Evolutionary conservation across 768 basidiomycete genomes (phyloP).

Genomic region (Rhodosporidiobolus odoratus): DNA sequence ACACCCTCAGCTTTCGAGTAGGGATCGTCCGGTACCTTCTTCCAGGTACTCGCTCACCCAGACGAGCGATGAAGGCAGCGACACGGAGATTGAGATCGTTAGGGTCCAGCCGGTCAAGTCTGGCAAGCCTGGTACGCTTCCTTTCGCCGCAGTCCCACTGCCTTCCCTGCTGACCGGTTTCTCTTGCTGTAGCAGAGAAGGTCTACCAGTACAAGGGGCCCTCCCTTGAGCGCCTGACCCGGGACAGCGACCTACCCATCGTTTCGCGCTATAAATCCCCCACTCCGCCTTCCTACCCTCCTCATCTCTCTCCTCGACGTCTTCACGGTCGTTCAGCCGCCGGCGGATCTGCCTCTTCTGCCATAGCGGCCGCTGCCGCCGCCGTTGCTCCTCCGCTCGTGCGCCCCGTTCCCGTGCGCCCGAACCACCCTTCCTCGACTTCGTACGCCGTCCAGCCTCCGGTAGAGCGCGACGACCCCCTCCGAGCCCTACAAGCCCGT

Average conservation of each 20-base stretch:
- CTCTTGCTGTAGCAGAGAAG: not conserved
- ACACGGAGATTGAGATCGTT: not conserved
- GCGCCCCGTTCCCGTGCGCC: not conserved
- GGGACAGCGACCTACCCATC: not conserved
- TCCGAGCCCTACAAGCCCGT: not conserved
- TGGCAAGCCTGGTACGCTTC: not conserved
- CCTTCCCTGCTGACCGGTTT: not conserved
- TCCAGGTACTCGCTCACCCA: not conserved
- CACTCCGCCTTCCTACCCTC: not conserved
- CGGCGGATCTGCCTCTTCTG: not conserved
- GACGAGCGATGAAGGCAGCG: constrained; percentile 2
- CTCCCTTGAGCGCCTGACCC: not conserved
- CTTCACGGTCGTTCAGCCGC: not conserved
- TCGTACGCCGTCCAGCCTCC: not conserved
- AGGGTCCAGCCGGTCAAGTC: not conserved
- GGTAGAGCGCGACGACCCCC: not conserved
- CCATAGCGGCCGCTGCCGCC: not conserved
- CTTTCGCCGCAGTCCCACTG: not conserved
- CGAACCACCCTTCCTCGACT: not conserved
- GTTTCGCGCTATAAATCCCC: not conserved
- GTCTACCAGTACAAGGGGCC: not conserved
- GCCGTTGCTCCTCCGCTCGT: not conserved
- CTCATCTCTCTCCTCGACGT: constrained; percentile 1
- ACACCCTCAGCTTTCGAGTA: no score
- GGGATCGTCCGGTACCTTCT: not conserved